These are phyloP conservation scores for Aspergillus campestris DNA, from an alignment of 495 filamentous ascomycete genomes.

Conservation along the genomic window DNA sequence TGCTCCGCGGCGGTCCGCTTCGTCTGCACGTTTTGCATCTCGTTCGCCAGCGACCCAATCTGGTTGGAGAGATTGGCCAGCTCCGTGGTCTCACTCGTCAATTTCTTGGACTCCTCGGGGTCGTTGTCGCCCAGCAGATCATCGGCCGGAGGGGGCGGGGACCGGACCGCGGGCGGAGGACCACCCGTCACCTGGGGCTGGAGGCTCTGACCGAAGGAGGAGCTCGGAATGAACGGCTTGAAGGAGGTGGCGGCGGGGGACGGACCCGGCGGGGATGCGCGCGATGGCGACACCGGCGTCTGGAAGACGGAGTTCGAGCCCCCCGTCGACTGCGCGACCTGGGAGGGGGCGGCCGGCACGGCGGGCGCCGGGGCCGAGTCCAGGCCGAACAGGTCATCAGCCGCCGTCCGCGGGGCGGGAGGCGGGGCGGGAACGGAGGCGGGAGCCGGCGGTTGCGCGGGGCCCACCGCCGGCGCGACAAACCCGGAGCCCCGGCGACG, in stretches of 20 bases:
- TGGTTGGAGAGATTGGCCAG: conserved; percentile 96
- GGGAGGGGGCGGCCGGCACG: conserved; percentile 44
- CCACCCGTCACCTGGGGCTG: conserved; percentile 67
- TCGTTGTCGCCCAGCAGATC: conserved; percentile 94
- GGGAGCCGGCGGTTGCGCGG: conserved; percentile 43
- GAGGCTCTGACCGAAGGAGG: conserved; percentile 78
- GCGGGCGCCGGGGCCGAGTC: conserved; percentile 15
- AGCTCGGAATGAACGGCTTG: conserved; percentile 86
- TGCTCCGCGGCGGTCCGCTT: conserved; percentile 71
- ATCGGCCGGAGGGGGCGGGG: conserved; percentile 54
- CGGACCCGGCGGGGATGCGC: conserved; percentile 26
- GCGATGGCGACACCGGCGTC: conserved; percentile 32
- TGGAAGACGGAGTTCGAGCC: conserved; percentile 47
- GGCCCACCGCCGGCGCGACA: conserved; percentile 33
- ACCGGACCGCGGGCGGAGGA: conserved; percentile 32
- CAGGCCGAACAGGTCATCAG: too few species aligned
- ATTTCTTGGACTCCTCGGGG: conserved; percentile 76
- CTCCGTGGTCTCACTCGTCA: conserved; percentile 83
- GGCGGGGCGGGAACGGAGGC: conserved; percentile 12
- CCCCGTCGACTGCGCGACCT: conserved; percentile 62
- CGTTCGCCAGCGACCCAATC: conserved; percentile 76
- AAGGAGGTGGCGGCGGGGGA: conserved; percentile 44
- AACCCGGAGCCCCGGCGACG: conserved; percentile 50
- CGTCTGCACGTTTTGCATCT: conserved; percentile 84
- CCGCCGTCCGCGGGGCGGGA: background rate